A percentile compares a stretch with the other conserved stretches of the same genome.
phyloP scores from a whole-genome alignment of 192 early-diverging fungal genomes.

The Coemansia sp. region DNA sequence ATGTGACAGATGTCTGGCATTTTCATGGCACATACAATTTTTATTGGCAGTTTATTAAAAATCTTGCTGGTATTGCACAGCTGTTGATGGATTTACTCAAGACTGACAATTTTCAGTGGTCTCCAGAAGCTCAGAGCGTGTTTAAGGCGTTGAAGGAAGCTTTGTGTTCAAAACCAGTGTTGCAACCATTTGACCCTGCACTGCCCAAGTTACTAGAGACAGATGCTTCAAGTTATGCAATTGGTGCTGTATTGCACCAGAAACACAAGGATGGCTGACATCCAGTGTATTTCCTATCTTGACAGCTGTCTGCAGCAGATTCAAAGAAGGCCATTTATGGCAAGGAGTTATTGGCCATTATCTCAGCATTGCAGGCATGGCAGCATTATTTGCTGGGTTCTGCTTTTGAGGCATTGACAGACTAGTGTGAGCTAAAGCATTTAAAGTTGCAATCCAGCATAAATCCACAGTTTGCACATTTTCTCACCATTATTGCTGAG shows the following conservation, averaged over 20 bases:
- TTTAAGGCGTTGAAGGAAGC: not conserved
- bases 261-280: not conserved
- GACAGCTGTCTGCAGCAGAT: slow-evolving; percentile 1
- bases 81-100: slow-evolving; percentile 1
- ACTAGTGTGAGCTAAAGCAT: no score
- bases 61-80: not conserved
- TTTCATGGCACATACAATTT: slow-evolving; percentile 32
- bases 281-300: slow-evolving; percentile 21
- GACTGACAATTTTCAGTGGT: slow-evolving; percentile 14
- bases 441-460: no score
- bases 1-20: not conserved
- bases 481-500: no score
- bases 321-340: slow-evolving; percentile 7
- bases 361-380: slow-evolving; percentile 6
- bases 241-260: slow-evolving; percentile 18
- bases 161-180: not conserved
- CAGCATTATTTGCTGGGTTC: not conserved
- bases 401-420: no score
- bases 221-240: slow-evolving; percentile 16
- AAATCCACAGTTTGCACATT: no score
- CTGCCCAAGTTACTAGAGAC: slow-evolving; percentile 7
- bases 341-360: slow-evolving; percentile 11
- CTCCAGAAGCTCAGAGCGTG: not conserved
- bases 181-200: slow-evolving; percentile 19
- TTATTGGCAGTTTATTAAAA: slow-evolving; percentile 2